Base-by-base conservation (phyloP, 208 protist species). In the Strigomonas galati region DNA sequence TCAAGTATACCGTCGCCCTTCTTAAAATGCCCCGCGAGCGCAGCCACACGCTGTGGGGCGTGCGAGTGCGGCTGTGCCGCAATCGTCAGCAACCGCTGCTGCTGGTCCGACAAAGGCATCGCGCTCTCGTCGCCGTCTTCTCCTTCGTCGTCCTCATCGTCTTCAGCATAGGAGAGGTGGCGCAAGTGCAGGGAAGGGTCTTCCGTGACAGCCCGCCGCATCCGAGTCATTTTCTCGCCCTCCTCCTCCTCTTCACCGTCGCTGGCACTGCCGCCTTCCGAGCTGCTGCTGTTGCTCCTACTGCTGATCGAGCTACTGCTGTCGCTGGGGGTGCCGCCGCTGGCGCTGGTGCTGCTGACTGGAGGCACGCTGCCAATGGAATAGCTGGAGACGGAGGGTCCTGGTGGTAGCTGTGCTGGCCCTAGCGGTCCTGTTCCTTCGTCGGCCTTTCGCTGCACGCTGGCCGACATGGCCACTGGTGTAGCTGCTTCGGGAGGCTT, bases 21-120 rank as follows among this genome's bases (percentile, higher is more conserved):
- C 46, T 72, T 67, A 49, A 91, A 78, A 52, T 81, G 65, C 56
- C 64, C 49, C 21, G 70, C 71, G 6, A 87, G 53, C 0, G 67
- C 70, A 0, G 65, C 62, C 53, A 85, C 23, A 44, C 75, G 75
- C 51, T 75, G 71, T 17, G 61, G 61, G 52, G 84, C 78, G 69
- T 91, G 76, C 26, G 71, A 79, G 67, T 87, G 76, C 32, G 71
- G 66, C 27, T 62, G 37, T 0, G 56, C 53, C 0, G 40, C 40
- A 19, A 46, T 4, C 9, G 40, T 15, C 40, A 46, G 40, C 40
- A 46, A 15, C 40, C 26, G 60, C 30, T 24, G 21, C 30, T 28
- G 46, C 24, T 62, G 9, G 37, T 62, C 35, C 40, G 40, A n/a
- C 40, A 46, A 15, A 59, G n/a, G 62, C 55, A 48, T 44, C 65